Conservation (phyloP, 2,329 filamentous ascomycete species). For the Sarocladium oryzae region DNA sequence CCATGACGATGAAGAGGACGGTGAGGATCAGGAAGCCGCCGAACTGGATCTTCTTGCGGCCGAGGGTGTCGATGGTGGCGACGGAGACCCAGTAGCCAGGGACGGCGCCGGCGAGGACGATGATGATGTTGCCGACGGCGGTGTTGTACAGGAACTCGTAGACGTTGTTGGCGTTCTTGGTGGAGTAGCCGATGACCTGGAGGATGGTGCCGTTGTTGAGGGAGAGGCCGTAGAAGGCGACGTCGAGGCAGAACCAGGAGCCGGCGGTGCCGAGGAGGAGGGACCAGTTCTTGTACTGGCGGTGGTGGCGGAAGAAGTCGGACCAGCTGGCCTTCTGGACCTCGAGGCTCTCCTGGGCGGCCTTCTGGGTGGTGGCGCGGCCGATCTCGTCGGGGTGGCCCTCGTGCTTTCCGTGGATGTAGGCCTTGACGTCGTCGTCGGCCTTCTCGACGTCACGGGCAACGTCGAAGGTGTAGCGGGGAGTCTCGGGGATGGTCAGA, state of each 20-base stretch:
- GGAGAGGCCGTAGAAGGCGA: conserved; percentile 61
- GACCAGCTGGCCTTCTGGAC: conserved; percentile 63
- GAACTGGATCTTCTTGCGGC: conserved; percentile 71
- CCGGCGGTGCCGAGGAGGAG: conserved; percentile 72
- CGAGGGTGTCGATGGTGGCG: conserved; percentile 64
- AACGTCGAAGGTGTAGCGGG: conserved; percentile 82
- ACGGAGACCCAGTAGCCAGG: conserved; percentile 81
- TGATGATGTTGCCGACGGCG: conserved; percentile 70
- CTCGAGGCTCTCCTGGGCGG: conserved; percentile 47
- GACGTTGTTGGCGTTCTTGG: conserved; percentile 39
- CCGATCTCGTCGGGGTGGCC: conserved; percentile 60
- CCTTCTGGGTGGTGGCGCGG: conserved; percentile 51
- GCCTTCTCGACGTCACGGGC: conserved; percentile 69
- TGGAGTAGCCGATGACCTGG: conserved; percentile 62
- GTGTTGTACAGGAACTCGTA: conserved; percentile 69
- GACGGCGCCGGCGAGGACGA: conserved; percentile 71
- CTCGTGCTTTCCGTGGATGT: conserved; percentile 58
- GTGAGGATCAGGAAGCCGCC: conserved; percentile 56
- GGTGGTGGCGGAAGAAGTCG: conserved; percentile 68
- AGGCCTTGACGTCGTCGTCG: conserved; percentile 66
- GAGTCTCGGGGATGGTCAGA: conserved; percentile 80
- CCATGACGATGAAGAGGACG: conserved; percentile 55
- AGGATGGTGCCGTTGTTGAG: conserved; percentile 73
- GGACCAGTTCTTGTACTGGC: conserved; percentile 63
- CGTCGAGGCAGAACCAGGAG: conserved; percentile 72